Evolutionary conservation across 495 filamentous ascomycete genomes (phyloP).

Genomic region (Evernia prunastri): DNA sequence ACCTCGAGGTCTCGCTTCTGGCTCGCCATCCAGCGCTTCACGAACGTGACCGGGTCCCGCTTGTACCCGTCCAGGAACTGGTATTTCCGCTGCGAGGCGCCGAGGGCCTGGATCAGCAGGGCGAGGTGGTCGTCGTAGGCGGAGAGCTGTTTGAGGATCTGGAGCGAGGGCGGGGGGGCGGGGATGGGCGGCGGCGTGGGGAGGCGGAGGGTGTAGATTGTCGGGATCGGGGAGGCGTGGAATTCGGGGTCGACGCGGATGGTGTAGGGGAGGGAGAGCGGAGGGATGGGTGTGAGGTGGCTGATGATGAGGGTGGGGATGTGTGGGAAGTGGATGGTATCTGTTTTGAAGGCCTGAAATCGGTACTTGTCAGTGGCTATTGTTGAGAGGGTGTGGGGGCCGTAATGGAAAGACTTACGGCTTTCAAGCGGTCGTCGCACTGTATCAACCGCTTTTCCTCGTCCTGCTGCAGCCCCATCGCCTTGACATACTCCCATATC

Average conservation of each 20-base stretch:
- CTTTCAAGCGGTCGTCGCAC: slow-evolving; percentile 74
- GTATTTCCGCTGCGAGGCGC: slow-evolving; percentile 75
- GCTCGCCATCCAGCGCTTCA: slow-evolving; percentile 74
- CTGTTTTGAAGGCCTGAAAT: slow-evolving; percentile 65
- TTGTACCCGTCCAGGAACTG: slow-evolving; percentile 70
- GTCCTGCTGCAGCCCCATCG: slow-evolving; percentile 81
- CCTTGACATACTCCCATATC: slow-evolving; percentile 90
- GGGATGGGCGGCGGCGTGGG: slow-evolving; percentile 67
- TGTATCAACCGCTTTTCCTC: slow-evolving; percentile 87
- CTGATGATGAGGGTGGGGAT: slow-evolving; percentile 67
- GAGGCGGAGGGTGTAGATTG: slow-evolving; percentile 84
- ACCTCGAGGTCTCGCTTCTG: slow-evolving; percentile 89
- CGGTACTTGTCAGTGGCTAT: slow-evolving; percentile 20
- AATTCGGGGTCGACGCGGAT: slow-evolving; percentile 88
- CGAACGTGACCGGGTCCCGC: slow-evolving; percentile 74
- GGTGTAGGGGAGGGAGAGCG: slow-evolving; percentile 81
- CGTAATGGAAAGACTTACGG: slow-evolving; percentile 43
- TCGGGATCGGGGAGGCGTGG: slow-evolving; percentile 57
- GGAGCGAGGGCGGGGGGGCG: slow-evolving; percentile 48
- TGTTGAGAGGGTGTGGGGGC: slow-evolving; percentile 6
- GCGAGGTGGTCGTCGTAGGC: slow-evolving; percentile 77
- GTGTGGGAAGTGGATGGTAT: slow-evolving; percentile 81
- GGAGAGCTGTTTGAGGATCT: slow-evolving; percentile 63
- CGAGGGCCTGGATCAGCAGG: slow-evolving; percentile 67
- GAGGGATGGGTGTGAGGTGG: slow-evolving; percentile 73